Conservation (phyloP, 1,139 yeast genomes). For the Blastobotrys arbuscula region DNA sequence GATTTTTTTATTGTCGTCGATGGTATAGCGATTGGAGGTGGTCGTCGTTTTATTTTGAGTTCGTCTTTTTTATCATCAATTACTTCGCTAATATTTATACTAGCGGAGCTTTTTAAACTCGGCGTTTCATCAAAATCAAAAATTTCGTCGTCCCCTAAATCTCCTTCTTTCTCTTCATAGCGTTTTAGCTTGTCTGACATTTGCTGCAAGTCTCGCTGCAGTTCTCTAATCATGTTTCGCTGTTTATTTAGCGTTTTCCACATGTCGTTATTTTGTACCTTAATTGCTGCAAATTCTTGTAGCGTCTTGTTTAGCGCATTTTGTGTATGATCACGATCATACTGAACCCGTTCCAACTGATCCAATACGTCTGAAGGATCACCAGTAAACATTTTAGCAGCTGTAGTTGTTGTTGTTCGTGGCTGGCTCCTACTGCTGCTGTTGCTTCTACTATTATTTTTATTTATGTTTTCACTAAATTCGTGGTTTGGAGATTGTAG, state of each 20-base stretch:
- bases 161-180: background rate
- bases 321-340: conserved; percentile 2
- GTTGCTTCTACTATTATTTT: too few species aligned
- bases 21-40: conserved; percentile 5
- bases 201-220: conserved; percentile 6
- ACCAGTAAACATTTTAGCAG: background rate
- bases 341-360: background rate
- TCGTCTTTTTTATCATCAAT: background rate
- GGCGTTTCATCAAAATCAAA: background rate
- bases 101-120: background rate
- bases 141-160: background rate
- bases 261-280: background rate
- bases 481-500: background rate
- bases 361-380: background rate
- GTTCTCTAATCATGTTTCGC: conserved; percentile 2
- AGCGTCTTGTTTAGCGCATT: background rate
- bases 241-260: conserved; percentile 10
- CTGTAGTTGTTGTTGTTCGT: background rate
- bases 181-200: background rate
- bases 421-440: too few species aligned
- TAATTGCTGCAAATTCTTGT: background rate
- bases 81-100: background rate
- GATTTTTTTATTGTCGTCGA: conserved; percentile 1
- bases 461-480: background rate
- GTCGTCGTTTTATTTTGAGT: background rate